Conservation (phyloP, 441 rosid species). For the Biscutella laevigata region DNA sequence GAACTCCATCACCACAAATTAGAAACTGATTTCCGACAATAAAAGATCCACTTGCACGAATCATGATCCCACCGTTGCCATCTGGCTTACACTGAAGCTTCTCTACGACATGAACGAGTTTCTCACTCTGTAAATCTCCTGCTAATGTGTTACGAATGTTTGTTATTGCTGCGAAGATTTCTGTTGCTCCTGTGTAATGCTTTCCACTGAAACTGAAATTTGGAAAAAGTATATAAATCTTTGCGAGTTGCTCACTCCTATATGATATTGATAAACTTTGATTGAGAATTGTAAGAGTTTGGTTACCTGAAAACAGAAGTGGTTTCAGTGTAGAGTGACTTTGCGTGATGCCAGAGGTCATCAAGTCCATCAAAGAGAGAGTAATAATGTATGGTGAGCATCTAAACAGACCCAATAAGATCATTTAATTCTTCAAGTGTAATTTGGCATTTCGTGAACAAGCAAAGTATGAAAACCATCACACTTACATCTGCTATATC, state of each 20-base stretch:
- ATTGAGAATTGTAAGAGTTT: not conserved
- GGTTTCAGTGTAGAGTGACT: constrained; percentile 57
- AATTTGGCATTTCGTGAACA: not conserved
- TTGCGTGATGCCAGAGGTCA: constrained; percentile 62
- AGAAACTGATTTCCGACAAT: constrained; percentile 81
- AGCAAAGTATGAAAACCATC: not conserved
- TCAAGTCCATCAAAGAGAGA: constrained; percentile 84
- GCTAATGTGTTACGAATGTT: constrained; percentile 63
- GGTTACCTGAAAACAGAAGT: constrained; percentile 67
- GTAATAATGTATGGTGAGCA: constrained; percentile 88
- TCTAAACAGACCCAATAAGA: constrained; percentile 36
- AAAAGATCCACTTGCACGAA: constrained; percentile 76
- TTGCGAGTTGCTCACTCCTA: no score
- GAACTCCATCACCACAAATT: constrained; percentile 88
- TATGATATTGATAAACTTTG: no score
- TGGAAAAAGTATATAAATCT: no score
- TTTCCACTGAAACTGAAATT: constrained; percentile 55
- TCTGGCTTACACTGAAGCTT: constrained; percentile 69
- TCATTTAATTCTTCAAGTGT: not conserved
- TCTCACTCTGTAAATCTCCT: constrained; percentile 80
- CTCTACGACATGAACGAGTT: constrained; percentile 83
- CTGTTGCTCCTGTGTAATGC: constrained; percentile 45
- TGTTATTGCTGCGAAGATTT: constrained; percentile 46
- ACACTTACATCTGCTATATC: constrained; percentile 89
- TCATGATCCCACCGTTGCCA: constrained; percentile 61